Evolutionary conservation across 1,139 yeast species (phyloP).

Genomic region (Pneumocystis oryctolagi): DNA sequence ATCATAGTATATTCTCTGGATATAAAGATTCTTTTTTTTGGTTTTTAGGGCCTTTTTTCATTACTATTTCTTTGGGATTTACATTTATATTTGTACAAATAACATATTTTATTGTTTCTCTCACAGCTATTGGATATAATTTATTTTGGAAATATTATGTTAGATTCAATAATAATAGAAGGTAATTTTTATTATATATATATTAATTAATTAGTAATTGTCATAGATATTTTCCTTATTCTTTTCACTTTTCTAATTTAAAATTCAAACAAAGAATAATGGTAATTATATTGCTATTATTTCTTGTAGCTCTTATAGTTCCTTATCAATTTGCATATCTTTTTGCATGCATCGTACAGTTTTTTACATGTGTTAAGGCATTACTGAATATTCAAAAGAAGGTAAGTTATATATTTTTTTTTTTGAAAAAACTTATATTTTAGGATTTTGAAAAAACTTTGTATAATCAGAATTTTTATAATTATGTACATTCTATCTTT

Average conservation of each 20-base stretch:
- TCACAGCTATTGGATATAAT: neutral
- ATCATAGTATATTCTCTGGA: constrained; percentile 43
- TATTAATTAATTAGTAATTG: neutral
- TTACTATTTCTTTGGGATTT: constrained; percentile 37
- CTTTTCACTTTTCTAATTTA: neutral
- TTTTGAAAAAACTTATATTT: neutral
- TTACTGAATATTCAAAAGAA: neutral
- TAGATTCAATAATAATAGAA: neutral
- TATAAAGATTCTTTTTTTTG: constrained; percentile 43
- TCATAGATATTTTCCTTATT: neutral
- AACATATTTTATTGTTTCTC: neutral
- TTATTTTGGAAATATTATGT: neutral
- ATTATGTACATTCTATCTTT: constrained; percentile 20
- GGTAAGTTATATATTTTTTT: neutral
- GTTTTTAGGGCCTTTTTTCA: constrained; percentile 45
- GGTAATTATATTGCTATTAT: constrained; percentile 26
- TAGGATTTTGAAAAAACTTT: constrained; percentile 2
- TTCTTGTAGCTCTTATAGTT: constrained; percentile 41
- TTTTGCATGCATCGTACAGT: constrained; percentile 36
- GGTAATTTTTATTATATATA: neutral
- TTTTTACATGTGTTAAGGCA: constrained; percentile 15
- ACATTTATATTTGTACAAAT: constrained; percentile 20
- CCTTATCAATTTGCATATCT: constrained; percentile 71
- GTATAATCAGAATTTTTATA: constrained; percentile 12
- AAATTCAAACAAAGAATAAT: constrained; percentile 12